These are phyloP conservation scores for Astragalus glycyphyllos DNA, from an alignment of 306 rosid species.

Conservation along the genomic window DNA sequence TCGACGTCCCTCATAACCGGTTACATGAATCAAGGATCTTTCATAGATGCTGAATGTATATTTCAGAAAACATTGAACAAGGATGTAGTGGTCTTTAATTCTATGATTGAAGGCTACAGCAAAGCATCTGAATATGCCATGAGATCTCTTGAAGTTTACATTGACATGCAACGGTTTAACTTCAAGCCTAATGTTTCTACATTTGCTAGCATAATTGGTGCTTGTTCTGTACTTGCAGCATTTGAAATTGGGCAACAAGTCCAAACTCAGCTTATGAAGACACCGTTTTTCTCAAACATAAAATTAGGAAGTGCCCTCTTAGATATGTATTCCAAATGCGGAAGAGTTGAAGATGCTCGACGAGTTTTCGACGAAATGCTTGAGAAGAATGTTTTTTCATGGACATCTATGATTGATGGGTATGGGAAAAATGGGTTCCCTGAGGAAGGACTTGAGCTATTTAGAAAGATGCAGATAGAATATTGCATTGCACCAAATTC, in stretches of 20 bases:
- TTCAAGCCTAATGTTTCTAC: conserved; percentile 85
- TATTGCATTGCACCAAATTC: conserved; percentile 59
- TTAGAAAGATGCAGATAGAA: conserved; percentile 57
- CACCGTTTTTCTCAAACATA: conserved; percentile 55
- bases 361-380: conserved; percentile 74
- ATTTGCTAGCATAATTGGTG: conserved; percentile 87
- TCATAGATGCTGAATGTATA: conserved; percentile 71
- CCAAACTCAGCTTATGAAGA: conserved; percentile 77
- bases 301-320: conserved; percentile 84
- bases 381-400: conserved; percentile 77
- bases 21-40: conserved; percentile 74
- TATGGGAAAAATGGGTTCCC: conserved; percentile 87
- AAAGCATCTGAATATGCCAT: conserved; percentile 61
- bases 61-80: conserved; percentile 63
- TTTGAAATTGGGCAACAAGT: conserved; percentile 78
- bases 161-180: conserved; percentile 69
- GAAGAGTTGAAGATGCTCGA: conserved; percentile 67
- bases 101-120: conserved; percentile 96
- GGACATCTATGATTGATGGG: conserved; percentile 98
- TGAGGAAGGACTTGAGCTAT: conserved; percentile 72
- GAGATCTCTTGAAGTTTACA: conserved; percentile 73
- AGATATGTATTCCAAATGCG: conserved; percentile 90
- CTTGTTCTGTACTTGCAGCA: conserved; percentile 74
- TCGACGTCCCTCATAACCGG: conserved; percentile 88
- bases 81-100: conserved; percentile 86